phyloP scores from a whole-genome alignment of 1,284 basidiomycete species.

The Fomitopsis pinicola region DNA sequence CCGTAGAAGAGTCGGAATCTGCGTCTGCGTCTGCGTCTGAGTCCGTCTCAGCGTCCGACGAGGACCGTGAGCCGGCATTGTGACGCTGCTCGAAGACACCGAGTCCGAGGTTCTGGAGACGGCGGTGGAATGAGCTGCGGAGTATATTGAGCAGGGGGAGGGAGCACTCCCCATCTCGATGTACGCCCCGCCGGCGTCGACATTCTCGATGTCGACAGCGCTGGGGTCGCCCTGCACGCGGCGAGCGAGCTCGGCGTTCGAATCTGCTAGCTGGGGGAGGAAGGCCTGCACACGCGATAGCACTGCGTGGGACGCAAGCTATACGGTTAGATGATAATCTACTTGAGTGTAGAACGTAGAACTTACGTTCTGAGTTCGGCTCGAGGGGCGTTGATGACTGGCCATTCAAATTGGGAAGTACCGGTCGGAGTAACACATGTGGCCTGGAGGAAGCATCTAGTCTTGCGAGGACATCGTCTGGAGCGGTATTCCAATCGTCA shows the following conservation, averaged over 20 bases:
- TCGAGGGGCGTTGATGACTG: conserved; percentile 8
- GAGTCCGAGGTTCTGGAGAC: conserved; percentile 53
- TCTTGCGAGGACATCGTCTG: conserved; percentile 26
- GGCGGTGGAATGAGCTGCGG: background rate
- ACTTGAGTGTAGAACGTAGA: background rate
- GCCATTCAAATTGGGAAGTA: background rate
- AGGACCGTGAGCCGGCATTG: conserved; percentile 8
- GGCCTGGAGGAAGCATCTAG: conserved; percentile 17
- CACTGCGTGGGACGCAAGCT: conserved; percentile 33
- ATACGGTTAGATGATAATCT: background rate
- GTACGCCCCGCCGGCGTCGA: conserved; percentile 42
- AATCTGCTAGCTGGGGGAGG: conserved; percentile 57
- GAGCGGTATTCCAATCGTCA: background rate
- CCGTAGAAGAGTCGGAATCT: conserved; percentile 14
- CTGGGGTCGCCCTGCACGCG: conserved; percentile 41
- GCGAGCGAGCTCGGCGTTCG: conserved; percentile 48
- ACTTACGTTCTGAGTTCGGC: conserved; percentile 32
- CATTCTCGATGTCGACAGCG: conserved; percentile 62
- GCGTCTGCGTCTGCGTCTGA: conserved; percentile 16
- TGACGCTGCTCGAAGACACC: conserved; percentile 54
- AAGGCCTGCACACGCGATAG: conserved; percentile 60
- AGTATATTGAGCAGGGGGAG: background rate
- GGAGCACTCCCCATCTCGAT: conserved; percentile 58
- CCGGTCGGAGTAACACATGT: background rate
- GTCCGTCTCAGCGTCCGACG: conserved; percentile 13